phyloP scores from a whole-genome alignment of 148 eudicot species.

The Talinum fruticosum region DNA sequence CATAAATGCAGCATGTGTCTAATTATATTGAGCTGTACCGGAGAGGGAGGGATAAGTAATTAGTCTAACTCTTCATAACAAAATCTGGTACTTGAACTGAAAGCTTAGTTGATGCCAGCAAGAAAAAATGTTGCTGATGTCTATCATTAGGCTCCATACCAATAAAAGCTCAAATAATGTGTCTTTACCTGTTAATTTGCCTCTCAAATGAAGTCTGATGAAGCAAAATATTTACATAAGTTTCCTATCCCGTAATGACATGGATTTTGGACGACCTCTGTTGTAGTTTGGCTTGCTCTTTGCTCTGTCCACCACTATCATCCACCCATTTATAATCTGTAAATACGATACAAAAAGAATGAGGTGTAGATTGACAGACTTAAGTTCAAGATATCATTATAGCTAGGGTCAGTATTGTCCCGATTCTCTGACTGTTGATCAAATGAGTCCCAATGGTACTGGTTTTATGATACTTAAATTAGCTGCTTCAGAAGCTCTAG shows the following conservation, averaged over 20 bases:
- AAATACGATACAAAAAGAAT: slow-evolving; percentile 20
- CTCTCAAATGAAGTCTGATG: not conserved
- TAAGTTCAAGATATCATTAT: not conserved
- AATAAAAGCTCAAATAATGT: not conserved
- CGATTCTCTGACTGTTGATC: not conserved
- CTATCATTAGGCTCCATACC: not conserved
- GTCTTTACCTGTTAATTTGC: not conserved
- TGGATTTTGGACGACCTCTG: slow-evolving; percentile 40
- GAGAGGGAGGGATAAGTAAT: not conserved
- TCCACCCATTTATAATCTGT: slow-evolving; percentile 93
- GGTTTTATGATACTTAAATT: not conserved
- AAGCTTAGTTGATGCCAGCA: not conserved
- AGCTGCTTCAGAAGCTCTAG: not conserved
- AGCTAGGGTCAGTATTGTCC: not conserved
- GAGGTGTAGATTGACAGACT: not conserved
- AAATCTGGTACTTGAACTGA: not conserved
- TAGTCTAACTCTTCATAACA: not conserved
- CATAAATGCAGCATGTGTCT: not conserved
- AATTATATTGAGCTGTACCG: not conserved
- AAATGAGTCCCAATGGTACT: not conserved
- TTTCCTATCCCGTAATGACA: slow-evolving; percentile 6
- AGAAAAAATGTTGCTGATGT: not conserved
- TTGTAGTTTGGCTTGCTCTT: slow-evolving; percentile 48
- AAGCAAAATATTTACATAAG: not conserved
- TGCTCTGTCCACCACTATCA: slow-evolving; percentile 85